phyloP scores from a whole-genome alignment of 148 eudicot species.

The Amaranthus cruentus region DNA sequence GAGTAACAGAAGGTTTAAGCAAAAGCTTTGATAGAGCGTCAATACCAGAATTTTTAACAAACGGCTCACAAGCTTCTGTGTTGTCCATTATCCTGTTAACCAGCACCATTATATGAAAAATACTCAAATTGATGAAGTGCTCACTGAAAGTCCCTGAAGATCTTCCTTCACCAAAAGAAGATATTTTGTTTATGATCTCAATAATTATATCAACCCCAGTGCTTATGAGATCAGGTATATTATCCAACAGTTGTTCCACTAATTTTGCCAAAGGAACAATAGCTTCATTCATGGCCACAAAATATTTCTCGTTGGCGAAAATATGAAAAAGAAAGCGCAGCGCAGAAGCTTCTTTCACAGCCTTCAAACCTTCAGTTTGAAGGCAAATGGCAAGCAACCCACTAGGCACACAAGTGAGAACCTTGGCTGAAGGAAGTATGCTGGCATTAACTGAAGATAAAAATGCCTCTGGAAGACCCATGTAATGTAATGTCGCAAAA shows the following conservation, averaged over 20 bases:
- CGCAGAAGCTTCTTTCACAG: constrained; percentile 76
- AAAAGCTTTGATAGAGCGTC: constrained; percentile 82
- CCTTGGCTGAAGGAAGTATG: constrained; percentile 79
- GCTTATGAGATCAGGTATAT: constrained; percentile 76
- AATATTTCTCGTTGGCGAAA: constrained; percentile 68
- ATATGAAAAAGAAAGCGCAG: constrained; percentile 74
- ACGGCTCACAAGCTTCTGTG: constrained; percentile 82
- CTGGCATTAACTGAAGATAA: constrained; percentile 72
- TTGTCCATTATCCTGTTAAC: constrained; percentile 95
- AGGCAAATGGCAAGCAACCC: constrained; percentile 97
- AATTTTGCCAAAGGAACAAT: constrained; percentile 91
- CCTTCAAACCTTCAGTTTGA: constrained; percentile 76
- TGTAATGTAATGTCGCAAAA: constrained; percentile 62
- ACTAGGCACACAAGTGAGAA: constrained; percentile 90
- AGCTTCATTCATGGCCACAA: constrained; percentile 81
- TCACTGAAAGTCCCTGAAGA: constrained; percentile 43
- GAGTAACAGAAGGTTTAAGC: constrained; percentile 71
- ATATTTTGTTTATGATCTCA: constrained; percentile 65
- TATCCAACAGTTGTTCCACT: constrained; percentile 90
- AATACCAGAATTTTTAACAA: constrained; percentile 91
- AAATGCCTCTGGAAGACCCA: constrained; percentile 93
- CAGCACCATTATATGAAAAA: constrained; percentile 90
- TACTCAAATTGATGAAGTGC: constrained; percentile 70
- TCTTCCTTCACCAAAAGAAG: constrained; percentile 51
- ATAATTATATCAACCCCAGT: constrained; percentile 82